Evolutionary conservation across 176 grass and related monocot genomes (phyloP).

Genomic region (Oryza rufipogon): DNA sequence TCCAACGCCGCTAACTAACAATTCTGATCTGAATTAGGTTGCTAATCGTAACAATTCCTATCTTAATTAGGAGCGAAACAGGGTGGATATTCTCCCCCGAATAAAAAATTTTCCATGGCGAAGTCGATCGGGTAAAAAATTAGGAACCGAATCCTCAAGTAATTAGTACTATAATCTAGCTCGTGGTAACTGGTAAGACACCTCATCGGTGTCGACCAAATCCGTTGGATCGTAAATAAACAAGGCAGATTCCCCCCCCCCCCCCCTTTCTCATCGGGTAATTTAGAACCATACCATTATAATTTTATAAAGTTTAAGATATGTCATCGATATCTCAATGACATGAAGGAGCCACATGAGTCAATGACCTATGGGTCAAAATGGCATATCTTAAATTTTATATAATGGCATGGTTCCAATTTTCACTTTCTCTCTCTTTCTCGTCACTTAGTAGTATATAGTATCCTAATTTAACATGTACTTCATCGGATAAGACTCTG

Average conservation of each 20-base stretch:
- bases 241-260: not conserved
- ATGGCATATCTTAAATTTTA: too few relatives aligned
- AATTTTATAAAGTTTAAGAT: too few relatives aligned
- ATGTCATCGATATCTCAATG: too few relatives aligned
- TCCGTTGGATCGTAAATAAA: not conserved
- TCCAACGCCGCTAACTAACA: not conserved
- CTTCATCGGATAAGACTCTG: not conserved
- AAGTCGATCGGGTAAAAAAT: not conserved
- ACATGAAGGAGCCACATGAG: accelerated
- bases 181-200: not conserved
- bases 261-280: too few relatives aligned
- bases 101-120: not conserved
- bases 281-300: too few relatives aligned
- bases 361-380: too few relatives aligned
- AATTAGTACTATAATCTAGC: not conserved
- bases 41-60: not conserved
- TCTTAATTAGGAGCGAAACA: not conserved
- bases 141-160: not conserved
- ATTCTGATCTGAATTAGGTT: not conserved
- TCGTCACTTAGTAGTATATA: not conserved
- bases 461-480: too few relatives aligned
- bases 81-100: not conserved
- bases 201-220: not conserved
- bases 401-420: too few relatives aligned
- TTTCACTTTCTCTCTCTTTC: too few relatives aligned